Evolutionary conservation across 257 asterid species (phyloP).

Genomic region (Lithospermum erythrorhizon): DNA sequence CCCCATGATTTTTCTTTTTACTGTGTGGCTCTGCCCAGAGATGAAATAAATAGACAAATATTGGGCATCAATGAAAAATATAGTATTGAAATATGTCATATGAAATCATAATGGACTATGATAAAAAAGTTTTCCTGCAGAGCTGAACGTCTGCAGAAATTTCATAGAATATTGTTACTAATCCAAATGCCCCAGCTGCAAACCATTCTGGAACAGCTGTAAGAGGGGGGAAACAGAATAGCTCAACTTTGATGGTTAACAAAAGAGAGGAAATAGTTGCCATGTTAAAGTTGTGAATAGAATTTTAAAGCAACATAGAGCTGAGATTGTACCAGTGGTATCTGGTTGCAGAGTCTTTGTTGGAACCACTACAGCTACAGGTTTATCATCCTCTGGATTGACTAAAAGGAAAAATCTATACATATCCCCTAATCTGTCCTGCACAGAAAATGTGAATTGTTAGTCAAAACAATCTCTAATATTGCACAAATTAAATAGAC

Average conservation of each 20-base stretch:
- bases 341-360: slow-evolving; percentile 78
- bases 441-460: slow-evolving; percentile 27
- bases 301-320: not conserved
- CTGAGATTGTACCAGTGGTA: slow-evolving; percentile 41
- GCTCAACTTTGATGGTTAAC: not conserved
- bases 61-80: not conserved
- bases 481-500: slow-evolving; percentile 11
- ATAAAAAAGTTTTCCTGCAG: slow-evolving; percentile 71
- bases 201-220: slow-evolving; percentile 99
- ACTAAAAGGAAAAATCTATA: slow-evolving; percentile 72
- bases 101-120: slow-evolving; percentile 15
- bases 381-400: slow-evolving; percentile 94
- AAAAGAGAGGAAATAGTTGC: not conserved
- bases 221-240: slow-evolving; percentile 11
- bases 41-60: too few relatives aligned
- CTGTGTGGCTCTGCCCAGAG: too few relatives aligned
- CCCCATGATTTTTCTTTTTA: too few relatives aligned
- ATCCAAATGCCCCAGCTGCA: slow-evolving; percentile 93
- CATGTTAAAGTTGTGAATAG: slow-evolving; percentile 1
- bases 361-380: slow-evolving; percentile 97
- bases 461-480: slow-evolving; percentile 3
- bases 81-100: not conserved
- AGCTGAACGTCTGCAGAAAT: slow-evolving; percentile 83
- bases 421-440: slow-evolving; percentile 82
- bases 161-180: slow-evolving; percentile 70